Evolutionary conservation across 345 rosid species (phyloP).

Genomic region (Bretschneidera sinensis): DNA sequence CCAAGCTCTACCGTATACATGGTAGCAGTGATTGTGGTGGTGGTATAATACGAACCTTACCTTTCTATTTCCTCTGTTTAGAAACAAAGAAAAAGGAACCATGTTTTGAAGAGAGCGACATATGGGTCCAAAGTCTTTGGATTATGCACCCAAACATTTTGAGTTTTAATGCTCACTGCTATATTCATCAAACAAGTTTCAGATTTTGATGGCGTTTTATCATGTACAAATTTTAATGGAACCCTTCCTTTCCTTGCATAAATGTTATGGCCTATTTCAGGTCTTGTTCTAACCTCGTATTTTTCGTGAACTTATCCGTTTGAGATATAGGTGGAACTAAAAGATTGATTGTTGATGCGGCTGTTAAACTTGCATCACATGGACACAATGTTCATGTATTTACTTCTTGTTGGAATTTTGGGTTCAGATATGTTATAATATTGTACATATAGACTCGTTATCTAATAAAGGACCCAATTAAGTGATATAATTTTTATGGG

Average conservation of each 20-base stretch:
- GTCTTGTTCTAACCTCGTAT: not conserved
- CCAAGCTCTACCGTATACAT: no score
- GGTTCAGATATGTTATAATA: no score
- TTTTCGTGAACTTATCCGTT: not conserved
- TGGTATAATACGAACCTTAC: no score
- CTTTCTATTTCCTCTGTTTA: no score
- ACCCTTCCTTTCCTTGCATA: not conserved
- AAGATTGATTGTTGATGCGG: slow-evolving; percentile 91
- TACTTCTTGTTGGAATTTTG: no score
- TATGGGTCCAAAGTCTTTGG: not conserved
- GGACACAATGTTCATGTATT: slow-evolving; percentile 85
- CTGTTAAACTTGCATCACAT: slow-evolving; percentile 69
- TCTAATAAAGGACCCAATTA: no score
- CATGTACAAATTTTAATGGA: slow-evolving; percentile 1
- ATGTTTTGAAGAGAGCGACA: not conserved
- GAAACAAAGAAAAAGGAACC: not conserved
- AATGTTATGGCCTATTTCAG: not conserved
- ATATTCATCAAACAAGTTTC: not conserved
- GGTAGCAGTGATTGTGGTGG: no score
- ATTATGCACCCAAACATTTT: not conserved
- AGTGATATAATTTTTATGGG: no score
- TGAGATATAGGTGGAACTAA: slow-evolving; percentile 76
- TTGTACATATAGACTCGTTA: no score
- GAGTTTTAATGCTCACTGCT: not conserved
- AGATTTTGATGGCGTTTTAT: not conserved